Evolutionary conservation across 345 rosid genomes (phyloP), one percentile per base, ranked within the genome.

Genomic region (Hibiscus trionum): DNA sequence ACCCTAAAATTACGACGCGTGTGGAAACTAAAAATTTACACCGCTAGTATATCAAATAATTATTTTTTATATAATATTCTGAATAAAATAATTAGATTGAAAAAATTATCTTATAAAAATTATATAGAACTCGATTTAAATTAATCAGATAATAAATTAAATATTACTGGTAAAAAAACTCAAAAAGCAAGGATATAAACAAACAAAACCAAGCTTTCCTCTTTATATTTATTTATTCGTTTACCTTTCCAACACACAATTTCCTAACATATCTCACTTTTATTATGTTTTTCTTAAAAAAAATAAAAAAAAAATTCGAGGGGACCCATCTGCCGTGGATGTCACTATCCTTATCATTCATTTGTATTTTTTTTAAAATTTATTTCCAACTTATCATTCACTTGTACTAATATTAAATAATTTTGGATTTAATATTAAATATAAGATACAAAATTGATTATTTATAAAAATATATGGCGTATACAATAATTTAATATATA

Each of bases 311-410:
- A 57, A 16, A 24, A 3, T 10, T 11, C n/a, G 21, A 63, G 5
- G 69, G 3, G 11, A 33, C 64, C 21, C 17, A 11, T 71, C 63
- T 50, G 80, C 81, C 81, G 10, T 39, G 10, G 44, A 60, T 52
- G 80, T 84, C 87, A 73, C 81, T 49, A 70, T 76, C 85, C 68
- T 77, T 64, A 52, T 75, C 80, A 39, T 42, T 68, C 75, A 68
- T 44, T 44, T 39, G 10, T 39, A 10, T 7, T 39, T 39, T 39
- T 39, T 39, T 39, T 21, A 0, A 37, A 37, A 37, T 0, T 37
- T 37, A 6, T 37, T 37, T 37, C 42, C 42, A 37, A 37, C 42
- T 37, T 37, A 37, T 47, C 52, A 14, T 47, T 47, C 53, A 12
- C 72, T 78, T 77, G 67, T 77, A 21, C 24, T 21, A 80, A 75